Conservation (phyloP, 768 basidiomycete genomes). For the Lactifluus echinatus region DNA sequence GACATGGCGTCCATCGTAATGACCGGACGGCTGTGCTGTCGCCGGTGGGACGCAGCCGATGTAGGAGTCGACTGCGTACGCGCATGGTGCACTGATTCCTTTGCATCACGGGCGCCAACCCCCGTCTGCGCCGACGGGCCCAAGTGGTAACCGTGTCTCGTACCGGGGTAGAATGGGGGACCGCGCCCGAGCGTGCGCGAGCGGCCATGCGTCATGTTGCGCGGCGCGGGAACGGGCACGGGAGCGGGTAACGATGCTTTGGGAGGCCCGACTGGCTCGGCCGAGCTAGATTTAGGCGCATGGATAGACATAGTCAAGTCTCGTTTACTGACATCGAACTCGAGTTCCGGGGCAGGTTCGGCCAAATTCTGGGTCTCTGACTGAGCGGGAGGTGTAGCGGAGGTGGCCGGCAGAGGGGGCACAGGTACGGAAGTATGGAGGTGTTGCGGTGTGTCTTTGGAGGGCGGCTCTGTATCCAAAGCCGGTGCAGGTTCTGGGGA, state of each 20-base stretch:
- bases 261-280: neutral
- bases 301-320: conserved; percentile 49
- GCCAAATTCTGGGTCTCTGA: neutral
- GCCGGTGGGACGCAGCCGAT: conserved; percentile 28
- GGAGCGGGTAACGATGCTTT: conserved; percentile 17
- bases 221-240: conserved; percentile 27
- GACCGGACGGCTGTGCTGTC: conserved; percentile 53
- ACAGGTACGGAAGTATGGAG: neutral
- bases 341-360: neutral
- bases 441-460: neutral
- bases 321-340: conserved; percentile 9
- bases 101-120: conserved; percentile 21
- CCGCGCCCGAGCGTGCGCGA: conserved; percentile 49
- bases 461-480: neutral
- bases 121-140: conserved; percentile 37
- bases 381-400: neutral
- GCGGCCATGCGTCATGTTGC: conserved; percentile 39
- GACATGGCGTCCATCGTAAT: conserved; percentile 67
- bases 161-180: neutral
- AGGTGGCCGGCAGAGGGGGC: neutral
- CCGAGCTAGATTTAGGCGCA: conserved; percentile 33
- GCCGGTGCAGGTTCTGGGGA: neutral
- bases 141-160: conserved; percentile 20
- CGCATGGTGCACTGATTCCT: conserved; percentile 31
- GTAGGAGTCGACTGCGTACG: conserved; percentile 65